phyloP scores from a whole-genome alignment of 23 red algal genomes.

The Pyropia yezoensis region DNA sequence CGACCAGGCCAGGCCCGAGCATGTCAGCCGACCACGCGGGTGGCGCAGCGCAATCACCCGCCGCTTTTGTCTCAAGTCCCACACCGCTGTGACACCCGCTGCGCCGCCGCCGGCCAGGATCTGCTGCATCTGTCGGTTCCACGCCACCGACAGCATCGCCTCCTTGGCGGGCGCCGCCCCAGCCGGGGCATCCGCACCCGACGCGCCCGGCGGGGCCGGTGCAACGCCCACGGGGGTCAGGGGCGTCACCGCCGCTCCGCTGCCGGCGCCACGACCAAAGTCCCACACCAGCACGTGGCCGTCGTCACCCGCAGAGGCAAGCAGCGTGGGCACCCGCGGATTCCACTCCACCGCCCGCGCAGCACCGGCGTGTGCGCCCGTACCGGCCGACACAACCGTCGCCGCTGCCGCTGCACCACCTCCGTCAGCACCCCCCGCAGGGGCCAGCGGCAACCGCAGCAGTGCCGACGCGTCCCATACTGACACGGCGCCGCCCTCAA shows the following conservation, averaged over 20 bases:
- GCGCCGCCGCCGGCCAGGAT: conserved; percentile 61
- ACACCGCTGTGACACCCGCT: conserved; percentile 61
- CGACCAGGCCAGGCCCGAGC: conserved; percentile 70
- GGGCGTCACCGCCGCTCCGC: conserved; percentile 1
- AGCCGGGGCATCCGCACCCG: conserved; percentile 25
- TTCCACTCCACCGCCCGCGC: conserved; percentile 68
- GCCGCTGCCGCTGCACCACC: background rate
- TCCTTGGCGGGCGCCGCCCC: conserved; percentile 27
- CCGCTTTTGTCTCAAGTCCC: conserved; percentile 78
- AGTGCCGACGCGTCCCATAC: conserved; percentile 81
- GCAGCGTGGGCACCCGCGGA: conserved; percentile 39
- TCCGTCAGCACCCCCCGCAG: background rate
- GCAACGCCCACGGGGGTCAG: conserved; percentile 8
- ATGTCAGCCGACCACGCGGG: conserved; percentile 42
- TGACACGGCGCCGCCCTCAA: conserved; percentile 70
- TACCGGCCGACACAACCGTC: conserved; percentile 17
- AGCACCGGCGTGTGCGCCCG: conserved; percentile 29
- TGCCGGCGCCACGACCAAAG: conserved; percentile 14
- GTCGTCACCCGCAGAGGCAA: conserved; percentile 76
- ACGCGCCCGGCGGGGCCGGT: conserved; percentile 16
- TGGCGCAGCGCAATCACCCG: conserved; percentile 75
- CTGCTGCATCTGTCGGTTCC: conserved; percentile 78
- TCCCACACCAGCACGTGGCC: conserved; percentile 83
- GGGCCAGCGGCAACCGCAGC: conserved; percentile 12
- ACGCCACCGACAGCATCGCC: conserved; percentile 52